phyloP scores from a whole-genome alignment of 1,139 yeast genomes.

The Lodderomyces oxycetoniae region DNA sequence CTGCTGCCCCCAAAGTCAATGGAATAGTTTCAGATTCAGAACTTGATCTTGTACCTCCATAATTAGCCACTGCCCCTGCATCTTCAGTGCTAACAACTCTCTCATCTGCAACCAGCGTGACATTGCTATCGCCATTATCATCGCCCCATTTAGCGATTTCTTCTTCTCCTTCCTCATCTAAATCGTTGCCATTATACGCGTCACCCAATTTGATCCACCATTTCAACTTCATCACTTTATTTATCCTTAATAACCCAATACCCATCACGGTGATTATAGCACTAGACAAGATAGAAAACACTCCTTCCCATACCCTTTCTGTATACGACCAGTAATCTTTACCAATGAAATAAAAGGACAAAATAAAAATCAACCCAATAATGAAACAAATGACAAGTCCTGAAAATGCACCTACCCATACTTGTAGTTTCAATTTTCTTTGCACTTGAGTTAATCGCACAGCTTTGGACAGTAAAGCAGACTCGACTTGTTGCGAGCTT shows the following conservation, averaged over 20 bases:
- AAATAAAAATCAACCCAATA: slow-evolving; percentile 72
- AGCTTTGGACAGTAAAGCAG: background rate
- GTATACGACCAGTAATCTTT: slow-evolving; percentile 78
- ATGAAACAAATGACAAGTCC: slow-evolving; percentile 73
- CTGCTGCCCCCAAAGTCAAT: slow-evolving; percentile 9
- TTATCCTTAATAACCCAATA: slow-evolving; percentile 74
- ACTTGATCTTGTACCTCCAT: slow-evolving; percentile 14
- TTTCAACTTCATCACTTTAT: slow-evolving; percentile 53
- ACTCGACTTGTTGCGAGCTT: background rate
- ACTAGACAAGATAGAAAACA: slow-evolving; percentile 76
- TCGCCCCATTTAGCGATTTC: slow-evolving; percentile 17
- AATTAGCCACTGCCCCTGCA: slow-evolving; percentile 4
- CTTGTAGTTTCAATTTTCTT: slow-evolving; percentile 52
- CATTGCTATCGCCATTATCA: slow-evolving; percentile 5
- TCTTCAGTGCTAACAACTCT: background rate
- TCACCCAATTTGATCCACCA: slow-evolving; percentile 48
- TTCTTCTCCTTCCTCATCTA: slow-evolving; percentile 13
- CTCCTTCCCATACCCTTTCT: slow-evolving; percentile 90
- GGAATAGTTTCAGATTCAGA: slow-evolving; percentile 13
- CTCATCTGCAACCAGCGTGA: slow-evolving; percentile 4
- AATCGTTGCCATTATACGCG: slow-evolving; percentile 25
- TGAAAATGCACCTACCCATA: slow-evolving; percentile 75
- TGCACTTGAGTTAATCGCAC: slow-evolving; percentile 15
- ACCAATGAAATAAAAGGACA: slow-evolving; percentile 71
- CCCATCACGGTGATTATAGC: slow-evolving; percentile 87